Evolutionary conservation across 768 basidiomycete genomes (phyloP), one percentile per base, ranked within the genome.

Genomic region (Amyloporia xantha): DNA sequence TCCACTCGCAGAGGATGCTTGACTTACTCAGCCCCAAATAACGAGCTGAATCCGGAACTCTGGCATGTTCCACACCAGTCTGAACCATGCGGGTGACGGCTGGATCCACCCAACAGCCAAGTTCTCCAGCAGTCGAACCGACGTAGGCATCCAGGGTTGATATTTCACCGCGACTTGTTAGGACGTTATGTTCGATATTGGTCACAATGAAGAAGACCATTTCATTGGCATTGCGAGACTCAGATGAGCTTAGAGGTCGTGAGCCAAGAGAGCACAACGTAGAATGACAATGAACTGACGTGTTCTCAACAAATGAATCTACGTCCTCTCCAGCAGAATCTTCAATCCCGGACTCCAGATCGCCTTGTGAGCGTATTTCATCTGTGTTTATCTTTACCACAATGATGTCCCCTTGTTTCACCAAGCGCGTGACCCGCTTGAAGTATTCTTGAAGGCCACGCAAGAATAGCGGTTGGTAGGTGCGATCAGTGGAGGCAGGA

Each of bases 101-200:
- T 1, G 82, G 67, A 57, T 97, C 90, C 17, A 96, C 73, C 77
- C 87, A 88, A 59, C 86, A 94, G 0, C 95, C 95, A 15, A 93
- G 62, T 57, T 89, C 81, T 4, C 86, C 88, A 17, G 75, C 63
- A 0, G 75, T 73, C 1, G 75, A 75, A 13, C 80, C 78, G 20
- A 76, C 69, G 54, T 79, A 77, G 5, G 77, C 62, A 52, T 82
- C 80, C 19, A 66, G 65, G 28, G 53, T 60, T 17, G 67, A 65
- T 28, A 52, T 59, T 26, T 65, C 64, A 35, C 67, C 63, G n/a
- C 61, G 64, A 27, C 72, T 65, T 9, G 68, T 58, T 5, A 80
- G 62, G 0, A 81, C 67, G 44, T 81, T 79, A 59, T 82, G 78
- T 26, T 88, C 85, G 27, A 96, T 66, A 48, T 85, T 78, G 12